Percentiles rank a stretch among this genome's conserved stretches.
phyloP scores from a whole-genome alignment of 106 monocot genomes.

The Phalaenopsis aphrodite region DNA sequence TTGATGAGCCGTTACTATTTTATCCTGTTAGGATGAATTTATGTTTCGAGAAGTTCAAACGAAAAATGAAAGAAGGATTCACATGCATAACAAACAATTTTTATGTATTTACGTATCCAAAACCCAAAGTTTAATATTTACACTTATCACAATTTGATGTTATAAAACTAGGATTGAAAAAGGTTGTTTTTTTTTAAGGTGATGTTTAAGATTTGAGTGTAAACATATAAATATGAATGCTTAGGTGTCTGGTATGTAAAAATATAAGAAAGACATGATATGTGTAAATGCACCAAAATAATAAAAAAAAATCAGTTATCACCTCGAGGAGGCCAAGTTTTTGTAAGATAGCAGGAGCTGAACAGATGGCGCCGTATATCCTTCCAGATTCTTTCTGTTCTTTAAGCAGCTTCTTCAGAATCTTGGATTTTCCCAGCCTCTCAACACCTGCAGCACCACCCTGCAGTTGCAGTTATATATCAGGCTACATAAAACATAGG shows the following conservation, averaged over 20 bases:
- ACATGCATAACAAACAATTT: too few relatives aligned
- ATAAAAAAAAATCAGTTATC: background rate
- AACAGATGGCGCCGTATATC: conserved; percentile 71
- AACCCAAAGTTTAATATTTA: too few relatives aligned
- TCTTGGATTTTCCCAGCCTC: conserved; percentile 67
- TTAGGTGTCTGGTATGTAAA: too few relatives aligned
- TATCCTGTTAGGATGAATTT: conserved; percentile 33
- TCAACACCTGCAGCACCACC: conserved; percentile 59
- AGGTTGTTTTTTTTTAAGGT: too few relatives aligned
- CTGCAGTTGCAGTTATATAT: conserved; percentile 17
- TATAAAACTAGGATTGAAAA: too few relatives aligned
- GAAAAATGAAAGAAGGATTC: background rate
- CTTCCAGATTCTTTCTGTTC: conserved; percentile 65
- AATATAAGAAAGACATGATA: too few relatives aligned
- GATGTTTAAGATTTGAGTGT: too few relatives aligned
- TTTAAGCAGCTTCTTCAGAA: conserved; percentile 74
- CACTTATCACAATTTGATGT: too few relatives aligned
- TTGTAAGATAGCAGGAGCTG: conserved; percentile 50
- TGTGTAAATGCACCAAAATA: too few relatives aligned
- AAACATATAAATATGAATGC: too few relatives aligned
- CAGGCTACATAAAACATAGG: background rate
- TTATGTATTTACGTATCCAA: too few relatives aligned
- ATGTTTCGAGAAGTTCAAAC: background rate
- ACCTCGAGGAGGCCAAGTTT: conserved; percentile 73
- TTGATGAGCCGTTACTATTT: conserved; percentile 51